Percentiles rank a stretch among this genome's conserved stretches.
Evolutionary conservation across 345 rosid species (phyloP).

Genomic region (Trapa bicornis): DNA sequence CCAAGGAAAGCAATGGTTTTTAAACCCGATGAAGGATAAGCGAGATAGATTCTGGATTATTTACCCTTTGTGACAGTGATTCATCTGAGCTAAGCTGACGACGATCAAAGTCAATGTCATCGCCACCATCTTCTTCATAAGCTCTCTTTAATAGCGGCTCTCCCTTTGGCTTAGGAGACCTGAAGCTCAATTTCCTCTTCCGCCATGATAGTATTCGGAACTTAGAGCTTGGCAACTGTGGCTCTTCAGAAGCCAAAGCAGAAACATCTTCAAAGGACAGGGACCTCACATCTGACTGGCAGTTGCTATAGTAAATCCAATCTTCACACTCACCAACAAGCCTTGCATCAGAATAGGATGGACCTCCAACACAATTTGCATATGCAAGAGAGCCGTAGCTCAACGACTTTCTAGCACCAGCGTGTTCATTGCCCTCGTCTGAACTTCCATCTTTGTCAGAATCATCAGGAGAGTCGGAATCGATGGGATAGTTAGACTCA

Average conservation of each 20-base stretch:
- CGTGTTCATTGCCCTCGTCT: constrained; percentile 52
- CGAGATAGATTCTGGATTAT: constrained; percentile 4
- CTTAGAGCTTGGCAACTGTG: constrained; percentile 33
- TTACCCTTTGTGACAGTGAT: constrained; percentile 36
- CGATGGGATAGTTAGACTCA: constrained; percentile 49
- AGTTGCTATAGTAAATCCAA: constrained; percentile 69
- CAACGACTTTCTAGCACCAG: constrained; percentile 42
- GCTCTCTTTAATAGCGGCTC: constrained; percentile 91
- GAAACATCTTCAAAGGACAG: constrained; percentile 24
- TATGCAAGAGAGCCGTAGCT: constrained; percentile 65
- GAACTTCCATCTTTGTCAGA: constrained; percentile 47
- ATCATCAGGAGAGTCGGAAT: constrained; percentile 63
- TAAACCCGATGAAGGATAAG: background rate
- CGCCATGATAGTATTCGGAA: constrained; percentile 70
- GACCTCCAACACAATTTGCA: constrained; percentile 66
- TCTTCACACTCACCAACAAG: constrained; percentile 47
- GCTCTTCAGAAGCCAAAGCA: constrained; percentile 31
- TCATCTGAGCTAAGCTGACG: constrained; percentile 88
- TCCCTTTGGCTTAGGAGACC: constrained; percentile 75
- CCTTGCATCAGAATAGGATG: constrained; percentile 35
- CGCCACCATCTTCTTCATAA: constrained; percentile 90
- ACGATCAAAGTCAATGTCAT: constrained; percentile 91
- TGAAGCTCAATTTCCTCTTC: constrained; percentile 75
- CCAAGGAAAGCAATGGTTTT: background rate
- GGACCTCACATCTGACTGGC: constrained; percentile 44